phyloP scores from a whole-genome alignment of 768 basidiomycete genomes.

The Pleurotus tuber-regium region DNA sequence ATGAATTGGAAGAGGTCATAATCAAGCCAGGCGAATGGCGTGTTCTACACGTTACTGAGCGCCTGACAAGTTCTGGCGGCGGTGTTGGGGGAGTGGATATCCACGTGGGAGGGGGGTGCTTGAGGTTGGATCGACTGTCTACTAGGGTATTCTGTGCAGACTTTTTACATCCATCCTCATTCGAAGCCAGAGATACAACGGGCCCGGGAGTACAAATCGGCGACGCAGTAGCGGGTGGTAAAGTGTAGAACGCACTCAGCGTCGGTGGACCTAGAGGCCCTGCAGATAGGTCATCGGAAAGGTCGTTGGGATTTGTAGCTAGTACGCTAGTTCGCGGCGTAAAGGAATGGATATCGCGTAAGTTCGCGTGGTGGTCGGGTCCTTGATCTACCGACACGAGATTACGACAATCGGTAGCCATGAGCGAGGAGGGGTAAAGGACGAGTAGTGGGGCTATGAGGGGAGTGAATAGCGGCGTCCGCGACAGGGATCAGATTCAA shows the following conservation, averaged over 20 bases:
- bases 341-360: background rate
- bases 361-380: no score
- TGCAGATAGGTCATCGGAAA: background rate
- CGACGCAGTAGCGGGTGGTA: slow-evolving; percentile 59
- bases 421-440: slow-evolving; percentile 10
- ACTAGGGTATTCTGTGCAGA: slow-evolving; percentile 4
- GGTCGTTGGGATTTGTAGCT: background rate
- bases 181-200: background rate
- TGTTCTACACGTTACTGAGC: slow-evolving; percentile 32
- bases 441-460: no score
- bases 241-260: slow-evolving; percentile 23
- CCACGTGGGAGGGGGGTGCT: slow-evolving; percentile 45
- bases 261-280: background rate
- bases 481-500: no score
- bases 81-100: slow-evolving; percentile 60
- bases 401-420: no score
- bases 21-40: slow-evolving; percentile 26
- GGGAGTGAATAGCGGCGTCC: no score
- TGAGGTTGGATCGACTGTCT: background rate
- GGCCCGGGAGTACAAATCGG: slow-evolving; percentile 49
- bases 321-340: background rate
- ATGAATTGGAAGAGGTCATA: slow-evolving; percentile 44
- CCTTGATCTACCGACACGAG: no score
- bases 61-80: slow-evolving; percentile 39
- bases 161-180: background rate